phyloP scores from a whole-genome alignment of 2,329 filamentous ascomycete genomes.

The Plenodomus tracheiphilus region DNA sequence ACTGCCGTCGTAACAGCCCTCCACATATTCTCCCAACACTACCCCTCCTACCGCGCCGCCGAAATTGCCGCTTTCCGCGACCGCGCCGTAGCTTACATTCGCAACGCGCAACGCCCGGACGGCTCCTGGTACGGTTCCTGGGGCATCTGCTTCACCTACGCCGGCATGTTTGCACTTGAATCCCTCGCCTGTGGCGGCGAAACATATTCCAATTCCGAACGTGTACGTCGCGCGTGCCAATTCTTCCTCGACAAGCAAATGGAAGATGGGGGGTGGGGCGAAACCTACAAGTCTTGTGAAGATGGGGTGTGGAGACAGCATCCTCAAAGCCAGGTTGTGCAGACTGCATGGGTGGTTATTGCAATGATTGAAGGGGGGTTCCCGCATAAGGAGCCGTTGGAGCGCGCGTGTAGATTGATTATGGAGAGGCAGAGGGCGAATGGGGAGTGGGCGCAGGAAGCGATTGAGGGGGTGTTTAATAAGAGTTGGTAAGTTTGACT shows the following conservation, averaged over 20 bases:
- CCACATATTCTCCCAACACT: conserved; percentile 77
- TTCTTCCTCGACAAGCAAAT: conserved; percentile 86
- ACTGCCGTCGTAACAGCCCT: conserved; percentile 90
- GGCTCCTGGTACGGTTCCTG: conserved; percentile 98
- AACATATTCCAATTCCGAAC: conserved; percentile 72
- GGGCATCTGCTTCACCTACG: conserved; percentile 98
- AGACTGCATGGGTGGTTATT: conserved; percentile 89
- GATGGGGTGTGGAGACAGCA: conserved; percentile 76
- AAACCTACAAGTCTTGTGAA: conserved; percentile 88
- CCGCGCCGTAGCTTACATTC: conserved; percentile 80
- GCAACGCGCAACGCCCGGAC: conserved; percentile 73
- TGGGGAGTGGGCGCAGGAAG: conserved; percentile 93
- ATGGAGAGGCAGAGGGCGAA: conserved; percentile 84
- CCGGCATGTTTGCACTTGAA: conserved; percentile 93
- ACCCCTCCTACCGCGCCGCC: conserved; percentile 74
- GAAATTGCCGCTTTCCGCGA: conserved; percentile 76
- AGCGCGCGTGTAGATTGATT: conserved; percentile 75
- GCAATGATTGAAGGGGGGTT: conserved; percentile 81
- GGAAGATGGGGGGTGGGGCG: conserved; percentile 92
- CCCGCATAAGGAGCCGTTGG: conserved; percentile 72
- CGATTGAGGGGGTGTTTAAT: conserved; percentile 98
- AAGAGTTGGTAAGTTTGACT: conserved; percentile 76
- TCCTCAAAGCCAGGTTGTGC: conserved; percentile 82
- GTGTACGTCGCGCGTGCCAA: conserved; percentile 75
- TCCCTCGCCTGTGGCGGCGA: conserved; percentile 81